phyloP scores from a whole-genome alignment of 2,329 filamentous ascomycete genomes.

The Penicillium sumatraense region DNA sequence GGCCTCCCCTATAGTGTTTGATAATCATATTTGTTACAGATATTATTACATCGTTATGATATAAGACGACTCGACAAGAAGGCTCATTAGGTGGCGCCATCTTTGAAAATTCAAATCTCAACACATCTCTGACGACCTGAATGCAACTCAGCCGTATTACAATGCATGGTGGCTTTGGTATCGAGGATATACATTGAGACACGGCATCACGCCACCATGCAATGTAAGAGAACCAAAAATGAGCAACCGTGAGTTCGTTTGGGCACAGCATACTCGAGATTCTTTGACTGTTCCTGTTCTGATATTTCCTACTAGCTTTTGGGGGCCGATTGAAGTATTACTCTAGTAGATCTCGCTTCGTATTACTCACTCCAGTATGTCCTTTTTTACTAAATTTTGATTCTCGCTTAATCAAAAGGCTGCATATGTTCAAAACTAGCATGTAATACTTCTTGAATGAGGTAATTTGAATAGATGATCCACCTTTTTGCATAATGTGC shows the following conservation, averaged over 20 bases:
- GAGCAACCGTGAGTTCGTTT: neutral
- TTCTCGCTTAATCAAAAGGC: neutral
- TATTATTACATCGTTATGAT: too few relatives aligned
- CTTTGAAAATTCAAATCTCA: neutral
- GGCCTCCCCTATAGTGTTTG: too few relatives aligned
- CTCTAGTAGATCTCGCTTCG: neutral
- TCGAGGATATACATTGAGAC: neutral
- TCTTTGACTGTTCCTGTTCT: too few relatives aligned
- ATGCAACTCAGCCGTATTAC: constrained; percentile 2
- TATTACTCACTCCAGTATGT: neutral
- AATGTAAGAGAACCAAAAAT: neutral
- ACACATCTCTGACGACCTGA: neutral
- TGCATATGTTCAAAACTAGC: neutral
- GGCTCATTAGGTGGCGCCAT: neutral
- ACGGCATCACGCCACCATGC: neutral
- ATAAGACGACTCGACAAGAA: neutral
- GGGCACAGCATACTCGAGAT: neutral
- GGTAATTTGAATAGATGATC: neutral
- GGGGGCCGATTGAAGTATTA: neutral
- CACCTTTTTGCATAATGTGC: neutral
- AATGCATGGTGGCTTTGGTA: neutral
- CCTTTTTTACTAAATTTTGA: neutral
- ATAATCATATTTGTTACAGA: too few relatives aligned
- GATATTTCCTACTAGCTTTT: neutral
- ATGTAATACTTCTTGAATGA: neutral